Evolutionary conservation across 106 monocot genomes (phyloP).

Genomic region (Allium cepa): DNA sequence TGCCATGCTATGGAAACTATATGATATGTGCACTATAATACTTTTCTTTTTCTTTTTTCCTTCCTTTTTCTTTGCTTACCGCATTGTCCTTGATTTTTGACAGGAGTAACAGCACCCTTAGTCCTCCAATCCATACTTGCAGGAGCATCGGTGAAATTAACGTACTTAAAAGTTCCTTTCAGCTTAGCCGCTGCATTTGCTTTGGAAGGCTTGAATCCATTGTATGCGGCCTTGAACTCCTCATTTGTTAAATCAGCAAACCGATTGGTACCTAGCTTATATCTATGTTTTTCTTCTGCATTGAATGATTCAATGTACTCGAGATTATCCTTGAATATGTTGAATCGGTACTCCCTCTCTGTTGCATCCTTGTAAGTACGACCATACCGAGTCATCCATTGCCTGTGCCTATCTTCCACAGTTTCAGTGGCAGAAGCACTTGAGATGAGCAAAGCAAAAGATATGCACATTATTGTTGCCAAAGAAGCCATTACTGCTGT

Average conservation of each 20-base stretch:
- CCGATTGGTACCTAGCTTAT: conserved; percentile 4
- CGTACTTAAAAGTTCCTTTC: neutral
- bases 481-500: neutral
- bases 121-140: conserved; percentile 8
- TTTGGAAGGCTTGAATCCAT: neutral
- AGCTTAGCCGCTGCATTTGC: neutral
- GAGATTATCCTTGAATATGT: conserved; percentile 6
- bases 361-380: conserved; percentile 1
- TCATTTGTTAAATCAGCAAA: conserved; percentile 4
- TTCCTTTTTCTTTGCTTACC: neutral
- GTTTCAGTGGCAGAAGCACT: neutral
- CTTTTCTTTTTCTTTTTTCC: no score
- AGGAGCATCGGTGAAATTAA: neutral
- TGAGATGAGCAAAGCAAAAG: neutral
- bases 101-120: conserved; percentile 6
- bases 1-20: no score
- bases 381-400: conserved; percentile 1
- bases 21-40: no score
- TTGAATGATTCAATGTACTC: conserved; percentile 8
- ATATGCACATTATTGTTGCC: neutral
- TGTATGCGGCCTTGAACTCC: conserved; percentile 3
- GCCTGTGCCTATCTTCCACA: neutral
- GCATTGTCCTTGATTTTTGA: conserved; percentile 11
- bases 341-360: conserved; percentile 2
- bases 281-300: conserved; percentile 1